Evolutionary conservation across 2,329 filamentous ascomycete species (phyloP).

Genomic region (Leptosphaerulina australis): DNA sequence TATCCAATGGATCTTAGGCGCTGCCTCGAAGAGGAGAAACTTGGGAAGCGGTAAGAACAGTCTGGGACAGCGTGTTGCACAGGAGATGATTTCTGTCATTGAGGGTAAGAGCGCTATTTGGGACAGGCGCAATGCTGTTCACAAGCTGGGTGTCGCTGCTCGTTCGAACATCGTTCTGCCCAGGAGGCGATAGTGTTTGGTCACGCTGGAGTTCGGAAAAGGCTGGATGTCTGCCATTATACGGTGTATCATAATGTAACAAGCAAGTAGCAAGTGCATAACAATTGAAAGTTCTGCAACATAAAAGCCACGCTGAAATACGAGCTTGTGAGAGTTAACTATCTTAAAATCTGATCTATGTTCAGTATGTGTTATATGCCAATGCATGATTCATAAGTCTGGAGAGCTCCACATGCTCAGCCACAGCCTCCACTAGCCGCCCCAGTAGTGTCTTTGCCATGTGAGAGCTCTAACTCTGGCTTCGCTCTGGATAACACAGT

Average conservation of each 20-base stretch:
- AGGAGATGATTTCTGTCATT: constrained; percentile 84
- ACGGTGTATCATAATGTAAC: constrained; percentile 17
- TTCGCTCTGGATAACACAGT: neutral
- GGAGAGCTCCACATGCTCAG: constrained; percentile 28
- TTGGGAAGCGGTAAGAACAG: constrained; percentile 72
- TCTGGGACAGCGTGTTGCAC: constrained; percentile 78
- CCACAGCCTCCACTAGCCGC: constrained; percentile 27
- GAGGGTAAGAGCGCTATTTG: constrained; percentile 85
- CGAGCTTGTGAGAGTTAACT: no score
- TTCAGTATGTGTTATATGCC: neutral
- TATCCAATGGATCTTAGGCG: constrained; percentile 86
- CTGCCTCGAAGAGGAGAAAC: constrained; percentile 78
- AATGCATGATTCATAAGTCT: constrained; percentile 5
- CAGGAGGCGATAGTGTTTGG: constrained; percentile 35
- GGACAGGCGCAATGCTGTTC: constrained; percentile 77
- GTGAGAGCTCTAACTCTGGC: constrained; percentile 5
- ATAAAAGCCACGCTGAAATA: neutral
- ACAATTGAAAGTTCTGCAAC: neutral
- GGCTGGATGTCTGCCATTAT: constrained; percentile 12
- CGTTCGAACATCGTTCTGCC: constrained; percentile 69
- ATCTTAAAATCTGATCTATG: no score
- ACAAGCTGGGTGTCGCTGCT: constrained; percentile 79
- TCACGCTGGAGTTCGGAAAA: constrained; percentile 8
- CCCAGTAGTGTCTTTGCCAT: constrained; percentile 1
- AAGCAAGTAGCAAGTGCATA: constrained; percentile 5